phyloP scores from a whole-genome alignment of 768 basidiomycete species.

The Termitomyces sp. region DNA sequence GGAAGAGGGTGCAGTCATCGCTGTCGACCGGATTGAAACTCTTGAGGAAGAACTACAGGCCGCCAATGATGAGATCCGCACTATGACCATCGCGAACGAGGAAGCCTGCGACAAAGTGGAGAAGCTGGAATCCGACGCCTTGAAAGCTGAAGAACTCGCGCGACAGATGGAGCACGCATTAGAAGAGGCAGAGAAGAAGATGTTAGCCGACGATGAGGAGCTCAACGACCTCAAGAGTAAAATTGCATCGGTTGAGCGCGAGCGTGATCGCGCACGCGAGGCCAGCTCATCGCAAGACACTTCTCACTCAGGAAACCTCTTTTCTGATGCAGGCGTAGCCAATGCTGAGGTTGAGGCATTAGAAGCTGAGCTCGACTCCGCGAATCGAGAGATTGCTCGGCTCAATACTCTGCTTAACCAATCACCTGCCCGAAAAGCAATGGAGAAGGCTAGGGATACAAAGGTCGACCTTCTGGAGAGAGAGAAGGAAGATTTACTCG shows the following conservation, averaged over 20 bases:
- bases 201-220: conserved; percentile 53
- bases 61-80: conserved; percentile 39
- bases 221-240: conserved; percentile 45
- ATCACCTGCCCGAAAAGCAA: conserved; percentile 70
- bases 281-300: conserved; percentile 24
- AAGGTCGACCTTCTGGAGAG: conserved; percentile 72
- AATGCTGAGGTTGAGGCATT: conserved; percentile 60
- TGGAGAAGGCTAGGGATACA: conserved; percentile 70
- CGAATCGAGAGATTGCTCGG: conserved; percentile 69
- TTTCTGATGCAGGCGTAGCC: conserved; percentile 26
- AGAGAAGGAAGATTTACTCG: conserved; percentile 71
- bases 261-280: conserved; percentile 38
- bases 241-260: conserved; percentile 52
- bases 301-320: conserved; percentile 17
- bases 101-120: conserved; percentile 43
- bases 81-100: conserved; percentile 38
- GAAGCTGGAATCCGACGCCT: conserved; percentile 44
- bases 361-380: conserved; percentile 72
- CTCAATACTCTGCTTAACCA: conserved; percentile 62
- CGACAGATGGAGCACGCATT: conserved; percentile 73
- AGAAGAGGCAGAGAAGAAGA: conserved; percentile 67
- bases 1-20: conserved; percentile 50
- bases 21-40: conserved; percentile 44
- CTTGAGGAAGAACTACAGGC: conserved; percentile 51
- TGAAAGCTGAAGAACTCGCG: conserved; percentile 48